Base-by-base conservation (phyloP, 2,329 filamentous ascomycete species). In the Ascochyta clinopodiicola region DNA sequence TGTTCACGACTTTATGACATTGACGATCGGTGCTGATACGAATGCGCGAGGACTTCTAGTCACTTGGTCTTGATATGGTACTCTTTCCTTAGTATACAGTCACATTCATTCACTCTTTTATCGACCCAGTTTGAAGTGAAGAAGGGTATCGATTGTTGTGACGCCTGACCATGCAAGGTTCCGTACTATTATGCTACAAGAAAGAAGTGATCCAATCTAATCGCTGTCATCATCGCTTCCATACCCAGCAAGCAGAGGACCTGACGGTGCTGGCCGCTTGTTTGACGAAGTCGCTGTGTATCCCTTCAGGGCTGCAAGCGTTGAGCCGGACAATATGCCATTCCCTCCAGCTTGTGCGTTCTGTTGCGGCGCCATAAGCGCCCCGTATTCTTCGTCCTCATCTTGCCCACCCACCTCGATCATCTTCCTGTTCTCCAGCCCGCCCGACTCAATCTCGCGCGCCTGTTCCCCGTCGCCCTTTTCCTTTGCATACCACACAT, bases 401-500 rank as follows among this genome's bases (percentile, higher is more conserved):
- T 78, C 60, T 1, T 58, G 52, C 4, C 77, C 75, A 1, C 69
- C 73, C 37, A 72, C 69, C 60, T 84, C 83, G 34, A 84, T 75
- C 70, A 82, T 69, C 36, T 73, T 57, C 6, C 78, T 75, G 13
- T 78, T 79, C 55, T 84, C 83, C 21, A 84, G 82, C 79, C 78
- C 89, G 81, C 59, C 84, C 63, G 51, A 78, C 79, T 68, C 63
- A 57, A 86, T 81, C 64, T 89, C 82, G 43, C 87, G 81, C 68
- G 90, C 87, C 25, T 88, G 74, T 61, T 89, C 87, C 53, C 85
- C 82, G 0, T 86, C 86, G 43, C 84, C 86, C 63, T 86, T 85
- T 32, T 93, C 91, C 42, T 90, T 84, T 0, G 92, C 91, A 76
- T 93, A 96, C 84, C 96, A 96, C 24, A 99, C 87, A 60, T 95